phyloP scores from a whole-genome alignment of 192 early-diverging fungal species.

The Chytriomyces confervae region DNA sequence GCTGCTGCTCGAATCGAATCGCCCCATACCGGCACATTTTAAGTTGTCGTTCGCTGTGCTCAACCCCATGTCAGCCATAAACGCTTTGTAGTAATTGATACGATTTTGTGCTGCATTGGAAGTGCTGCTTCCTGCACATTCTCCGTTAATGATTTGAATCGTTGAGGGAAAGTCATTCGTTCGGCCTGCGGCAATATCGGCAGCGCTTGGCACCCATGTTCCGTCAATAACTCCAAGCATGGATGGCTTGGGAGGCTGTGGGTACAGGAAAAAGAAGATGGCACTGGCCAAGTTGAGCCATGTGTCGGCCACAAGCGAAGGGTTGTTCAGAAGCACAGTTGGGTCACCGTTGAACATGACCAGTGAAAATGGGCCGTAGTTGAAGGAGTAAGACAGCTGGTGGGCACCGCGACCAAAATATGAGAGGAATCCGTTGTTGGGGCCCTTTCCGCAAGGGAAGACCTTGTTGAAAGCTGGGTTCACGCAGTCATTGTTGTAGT shows the following conservation, averaged over 20 bases:
- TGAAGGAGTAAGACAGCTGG: slow-evolving; percentile 30
- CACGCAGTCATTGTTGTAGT: slow-evolving; percentile 29
- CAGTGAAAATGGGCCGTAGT: slow-evolving; percentile 19
- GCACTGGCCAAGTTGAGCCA: slow-evolving; percentile 31
- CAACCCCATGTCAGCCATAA: slow-evolving; percentile 17
- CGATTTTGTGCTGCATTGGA: slow-evolving; percentile 10
- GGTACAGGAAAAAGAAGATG: slow-evolving; percentile 31
- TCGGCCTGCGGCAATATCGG: slow-evolving; percentile 14
- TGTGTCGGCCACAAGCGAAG: slow-evolving; percentile 20
- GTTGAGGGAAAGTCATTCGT: slow-evolving; percentile 27
- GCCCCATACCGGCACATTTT: slow-evolving; percentile 12
- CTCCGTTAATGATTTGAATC: slow-evolving; percentile 37
- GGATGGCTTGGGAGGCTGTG: slow-evolving; percentile 33
- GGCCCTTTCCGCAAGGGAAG: slow-evolving; percentile 13
- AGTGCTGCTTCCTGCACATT: slow-evolving; percentile 6
- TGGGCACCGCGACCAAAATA: slow-evolving; percentile 34
- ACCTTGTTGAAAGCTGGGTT: slow-evolving; percentile 31
- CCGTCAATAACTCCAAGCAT: slow-evolving; percentile 33
- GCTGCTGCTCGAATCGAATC: not conserved
- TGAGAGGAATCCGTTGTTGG: not conserved
- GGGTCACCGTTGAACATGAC: slow-evolving; percentile 25
- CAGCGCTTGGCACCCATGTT: slow-evolving; percentile 16
- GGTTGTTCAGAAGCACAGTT: slow-evolving; percentile 14
- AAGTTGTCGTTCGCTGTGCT: slow-evolving; percentile 9
- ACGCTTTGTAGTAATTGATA: slow-evolving; percentile 10